phyloP scores from a whole-genome alignment of 1,139 yeast species.

The Protomyces inundatus region DNA sequence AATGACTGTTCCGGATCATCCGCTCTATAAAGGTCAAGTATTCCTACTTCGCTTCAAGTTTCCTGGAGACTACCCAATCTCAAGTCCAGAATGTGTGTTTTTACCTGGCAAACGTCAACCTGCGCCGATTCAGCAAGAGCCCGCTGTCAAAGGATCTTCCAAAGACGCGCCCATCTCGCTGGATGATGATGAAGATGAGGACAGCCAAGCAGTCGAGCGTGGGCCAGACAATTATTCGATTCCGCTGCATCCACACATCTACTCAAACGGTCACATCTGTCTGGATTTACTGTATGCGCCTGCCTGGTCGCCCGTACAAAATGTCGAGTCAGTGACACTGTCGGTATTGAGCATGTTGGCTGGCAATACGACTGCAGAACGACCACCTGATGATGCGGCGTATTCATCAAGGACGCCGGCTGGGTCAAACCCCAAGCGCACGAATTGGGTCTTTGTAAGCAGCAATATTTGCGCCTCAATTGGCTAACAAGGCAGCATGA shows the following conservation, averaged over 20 bases:
- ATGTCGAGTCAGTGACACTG: constrained; percentile 5
- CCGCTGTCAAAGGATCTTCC: background rate
- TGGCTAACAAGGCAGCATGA: constrained; percentile 4
- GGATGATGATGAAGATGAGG: background rate
- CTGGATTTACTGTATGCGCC: constrained; percentile 20
- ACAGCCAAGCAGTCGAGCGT: background rate
- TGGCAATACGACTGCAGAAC: constrained; percentile 2
- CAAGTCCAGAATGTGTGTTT: constrained; percentile 1
- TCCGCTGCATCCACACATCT: constrained; percentile 14
- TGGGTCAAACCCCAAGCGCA: constrained; percentile 9
- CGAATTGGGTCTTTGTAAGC: constrained; percentile 11
- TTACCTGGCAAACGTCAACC: background rate
- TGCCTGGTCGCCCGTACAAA: constrained; percentile 22
- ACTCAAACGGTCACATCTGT: constrained; percentile 21
- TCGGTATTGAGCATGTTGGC: constrained; percentile 21
- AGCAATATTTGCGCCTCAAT: background rate
- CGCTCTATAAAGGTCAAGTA: constrained; percentile 1
- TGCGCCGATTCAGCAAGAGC: background rate
- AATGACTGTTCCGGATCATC: constrained; percentile 1
- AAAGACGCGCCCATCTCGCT: background rate
- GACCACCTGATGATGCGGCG: constrained; percentile 18
- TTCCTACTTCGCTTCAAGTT: constrained; percentile 2
- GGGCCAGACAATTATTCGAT: background rate
- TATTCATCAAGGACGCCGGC: constrained; percentile 6
- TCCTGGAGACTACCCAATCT: constrained; percentile 9